Base-by-base conservation (phyloP, 129 eudicot genomes). In the Gnaphalium uliginosum region DNA sequence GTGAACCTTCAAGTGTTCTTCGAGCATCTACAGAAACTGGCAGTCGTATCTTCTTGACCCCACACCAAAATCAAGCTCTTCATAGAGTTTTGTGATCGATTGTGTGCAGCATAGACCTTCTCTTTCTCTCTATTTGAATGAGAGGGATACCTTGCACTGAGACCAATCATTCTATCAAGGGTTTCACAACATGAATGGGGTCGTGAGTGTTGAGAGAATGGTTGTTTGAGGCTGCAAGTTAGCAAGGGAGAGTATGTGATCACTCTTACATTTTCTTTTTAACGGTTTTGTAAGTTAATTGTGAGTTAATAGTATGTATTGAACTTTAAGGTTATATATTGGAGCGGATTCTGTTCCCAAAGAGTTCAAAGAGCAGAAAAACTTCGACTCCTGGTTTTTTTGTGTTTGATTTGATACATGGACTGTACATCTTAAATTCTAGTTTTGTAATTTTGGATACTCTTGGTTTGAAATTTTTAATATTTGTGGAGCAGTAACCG, bases 1-100 rank as follows among this genome's bases (percentile, higher is more conserved):
- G 79, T 75, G 53, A 75, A 75, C 56, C 79, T 75, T 66, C 79
- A 75, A 64, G 79, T 75, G 18, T 75, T 75, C 79, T 75, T 64
- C 33, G 79, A 75, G 64, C 79, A 75, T 75, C 50, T 75, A 64
- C 79, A 75, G 54, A 75, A 75, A 62, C 79, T 75, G 17, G 79
- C 79, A 13, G 79, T 75, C 4, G 65, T 48, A 50, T 75, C 79
- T 37, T 75, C 79, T 75, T 75, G 79, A 75, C 72, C 79, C 30
- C 27, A 76, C 39, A 43, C 18, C 68, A 54, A 60, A 57, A 15
- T 17, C 7, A 66, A 66, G 57, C 73, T 8, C 56, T 54, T 51
- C 26, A 54, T 35, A 35, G 35, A 51, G 65, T 65, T 76, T 15
- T 59, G 61, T 62, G 70, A 60, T 27, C 78, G 19, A 37, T 33